Evolutionary conservation across 2,329 filamentous ascomycete genomes (phyloP), one percentile per base, ranked within the genome.

Genomic region (Arachnopeziza araneosa): DNA sequence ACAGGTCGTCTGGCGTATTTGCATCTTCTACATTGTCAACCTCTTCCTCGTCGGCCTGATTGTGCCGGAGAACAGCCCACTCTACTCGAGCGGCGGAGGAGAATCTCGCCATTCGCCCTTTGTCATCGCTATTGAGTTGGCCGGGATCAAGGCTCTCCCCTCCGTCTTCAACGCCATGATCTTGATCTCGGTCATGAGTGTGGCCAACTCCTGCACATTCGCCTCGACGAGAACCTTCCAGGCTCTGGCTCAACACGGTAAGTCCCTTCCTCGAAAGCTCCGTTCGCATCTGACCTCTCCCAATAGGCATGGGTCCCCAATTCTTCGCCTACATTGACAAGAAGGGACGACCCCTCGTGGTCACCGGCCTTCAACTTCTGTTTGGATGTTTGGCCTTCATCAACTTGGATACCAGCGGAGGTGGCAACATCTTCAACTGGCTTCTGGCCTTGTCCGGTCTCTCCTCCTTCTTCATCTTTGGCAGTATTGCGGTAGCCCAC

Each of bases 381-480:
- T 79, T 87, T 53, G 84, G 84, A 21, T 74, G 86, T 50, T 75
- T 87, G 19, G 82, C 82, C 44, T 87, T 83, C 71, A 75, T 87
- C 54, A 78, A 76, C 24, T 73, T 76, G 71, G 24, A n/a, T 24
- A 22, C 23, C 17, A n/a, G 12, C 10, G 24, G 52, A 24, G 24
- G 23, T 14, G 36, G 36, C 17, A 14, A n/a, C 19, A 78, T 87
- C 24, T 87, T 88, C 60, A 77, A 81, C 63, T 87, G 85, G 85
- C 79, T 88, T 2, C 78, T 83, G 14, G 80, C 84, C 12, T 74
- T 87, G 21, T 86, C 83, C 2, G 84, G 82, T 57, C 77, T 87
- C 1, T 79, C 80, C 17, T 78, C 81, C 30, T 77, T 87, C 44
- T 87, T 19, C 84, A 89, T 83, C 17, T 88, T 83, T 83, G 83